Base-by-base conservation (phyloP, 305 asterid species). In the Fraxinus baroniana region DNA sequence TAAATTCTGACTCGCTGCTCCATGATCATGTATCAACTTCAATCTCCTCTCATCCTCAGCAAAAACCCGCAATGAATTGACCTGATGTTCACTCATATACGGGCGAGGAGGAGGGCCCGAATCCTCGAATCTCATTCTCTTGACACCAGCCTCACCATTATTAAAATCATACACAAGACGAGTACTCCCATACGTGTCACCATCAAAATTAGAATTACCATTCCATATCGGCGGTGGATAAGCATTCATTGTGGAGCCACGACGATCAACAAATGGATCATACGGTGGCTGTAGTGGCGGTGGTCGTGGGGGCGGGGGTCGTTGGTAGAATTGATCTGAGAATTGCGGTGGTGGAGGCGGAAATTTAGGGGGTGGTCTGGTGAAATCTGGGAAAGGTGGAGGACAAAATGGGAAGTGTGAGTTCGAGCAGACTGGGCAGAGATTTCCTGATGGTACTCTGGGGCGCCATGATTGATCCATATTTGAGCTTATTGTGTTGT, bases 341-440 rank as follows among this genome's bases (percentile, higher is more conserved):
- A 33, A 49, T 57, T 78, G 82, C 37, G 81, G 74, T 12, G 80
- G 60, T 32, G 90, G 90, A 76, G 90, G 75, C 75, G 75, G 75
- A 22, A 70, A 28, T 26, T 70, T 70, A 5, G 39, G 39, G 7
- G 89, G 87, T 52, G 90, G 92, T 73, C 86, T 81, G 78, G 74
- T 77, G 79, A 83, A 85, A 41, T 86, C 90, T 15, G 89, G 86
- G 41, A 57, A 82, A 70, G 88, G 91, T 49, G 89, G 90, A 78
- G 91, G 92, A 89, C 99, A 95, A 84, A 91, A 91, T 0, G 99
- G 99, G 86, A 88, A 92, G 93, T 95, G 98, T n/a, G 91, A 74
- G 79, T 84, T 83, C 17, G 92, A 90, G 84, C 99, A 95, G 82
- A 89, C 85, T 7, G 99, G 97, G 79, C 98, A 95, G 77, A 88